Percentiles rank a stretch among this genome's conserved stretches.
These are phyloP conservation scores for Dendrobium catenatum DNA, from an alignment of 106 monocot species.

Conservation along the genomic window DNA sequence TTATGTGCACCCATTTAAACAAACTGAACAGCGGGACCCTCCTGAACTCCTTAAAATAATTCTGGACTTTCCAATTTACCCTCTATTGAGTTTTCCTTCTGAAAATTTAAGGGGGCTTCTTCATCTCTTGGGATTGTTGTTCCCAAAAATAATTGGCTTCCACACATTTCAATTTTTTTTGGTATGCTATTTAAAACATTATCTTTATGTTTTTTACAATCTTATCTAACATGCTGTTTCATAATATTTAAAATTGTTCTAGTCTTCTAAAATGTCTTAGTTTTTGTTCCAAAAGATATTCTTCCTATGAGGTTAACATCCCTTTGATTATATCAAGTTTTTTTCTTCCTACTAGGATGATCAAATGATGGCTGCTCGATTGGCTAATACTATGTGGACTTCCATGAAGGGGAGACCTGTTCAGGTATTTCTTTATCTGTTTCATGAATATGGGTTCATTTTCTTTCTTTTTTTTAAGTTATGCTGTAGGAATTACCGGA, in stretches of 20 bases:
- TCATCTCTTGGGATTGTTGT: not conserved
- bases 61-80: too few species aligned
- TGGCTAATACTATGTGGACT: slow-evolving; percentile 83
- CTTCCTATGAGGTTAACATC: not conserved
- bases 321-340: too few species aligned
- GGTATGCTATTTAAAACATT: not conserved
- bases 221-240: not conserved
- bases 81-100: not conserved
- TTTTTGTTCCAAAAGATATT: not conserved
- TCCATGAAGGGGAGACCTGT: slow-evolving; percentile 86
- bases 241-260: not conserved
- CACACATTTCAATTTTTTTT: not conserved
- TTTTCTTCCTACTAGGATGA: slow-evolving; percentile 55
- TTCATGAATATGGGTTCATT: not conserved
- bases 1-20: too few species aligned
- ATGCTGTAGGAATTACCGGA: not conserved
- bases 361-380: slow-evolving; percentile 61
- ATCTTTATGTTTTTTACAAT: not conserved
- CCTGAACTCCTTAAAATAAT: too few species aligned
- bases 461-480: not conserved
- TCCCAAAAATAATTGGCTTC: not conserved
- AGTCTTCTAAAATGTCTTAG: not conserved
- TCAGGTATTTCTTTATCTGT: slow-evolving; percentile 38
- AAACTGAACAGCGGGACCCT: too few species aligned
- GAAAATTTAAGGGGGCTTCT: not conserved